A percentile compares a stretch with the other conserved stretches of the same genome.
Evolutionary conservation across 2,329 filamentous ascomycete species (phyloP).

Genomic region (Fusarium hainanense): DNA sequence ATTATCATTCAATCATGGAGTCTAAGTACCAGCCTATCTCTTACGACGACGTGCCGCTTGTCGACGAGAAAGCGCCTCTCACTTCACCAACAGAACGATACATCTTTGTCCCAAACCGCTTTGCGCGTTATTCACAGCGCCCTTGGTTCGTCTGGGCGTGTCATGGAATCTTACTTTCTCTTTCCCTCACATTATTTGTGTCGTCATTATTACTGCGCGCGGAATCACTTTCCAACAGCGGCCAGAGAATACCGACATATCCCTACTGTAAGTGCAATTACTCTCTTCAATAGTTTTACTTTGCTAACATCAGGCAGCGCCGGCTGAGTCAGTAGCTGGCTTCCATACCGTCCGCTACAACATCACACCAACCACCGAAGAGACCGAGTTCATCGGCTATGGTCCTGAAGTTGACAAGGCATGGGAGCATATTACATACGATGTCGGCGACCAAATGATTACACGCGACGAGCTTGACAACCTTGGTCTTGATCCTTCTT

Average conservation of each 20-base stretch:
- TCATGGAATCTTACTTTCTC: conserved; percentile 23
- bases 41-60: conserved; percentile 22
- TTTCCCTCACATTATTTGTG: conserved; percentile 29
- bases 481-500: conserved; percentile 63
- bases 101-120: neutral
- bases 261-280: conserved; percentile 24
- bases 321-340: conserved; percentile 58
- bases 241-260: neutral
- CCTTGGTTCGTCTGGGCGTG: conserved; percentile 22
- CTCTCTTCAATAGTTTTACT: accelerated
- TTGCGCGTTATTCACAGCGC: neutral
- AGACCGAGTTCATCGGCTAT: conserved; percentile 64
- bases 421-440: conserved; percentile 63
- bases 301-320: conserved; percentile 50
- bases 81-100: conserved; percentile 4
- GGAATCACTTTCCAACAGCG: neutral
- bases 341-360: conserved; percentile 64
- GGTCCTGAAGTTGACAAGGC: conserved; percentile 67
- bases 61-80: conserved; percentile 24
- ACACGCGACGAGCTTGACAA: conserved; percentile 63
- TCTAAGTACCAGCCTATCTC: conserved; percentile 17
- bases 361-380: conserved; percentile 57
- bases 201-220: conserved; percentile 21
- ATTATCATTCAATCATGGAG: neutral
- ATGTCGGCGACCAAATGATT: conserved; percentile 70